Evolutionary conservation across 2,329 filamentous ascomycete species (phyloP).

Genomic region (Magnaporthiopsis rhizophila): DNA sequence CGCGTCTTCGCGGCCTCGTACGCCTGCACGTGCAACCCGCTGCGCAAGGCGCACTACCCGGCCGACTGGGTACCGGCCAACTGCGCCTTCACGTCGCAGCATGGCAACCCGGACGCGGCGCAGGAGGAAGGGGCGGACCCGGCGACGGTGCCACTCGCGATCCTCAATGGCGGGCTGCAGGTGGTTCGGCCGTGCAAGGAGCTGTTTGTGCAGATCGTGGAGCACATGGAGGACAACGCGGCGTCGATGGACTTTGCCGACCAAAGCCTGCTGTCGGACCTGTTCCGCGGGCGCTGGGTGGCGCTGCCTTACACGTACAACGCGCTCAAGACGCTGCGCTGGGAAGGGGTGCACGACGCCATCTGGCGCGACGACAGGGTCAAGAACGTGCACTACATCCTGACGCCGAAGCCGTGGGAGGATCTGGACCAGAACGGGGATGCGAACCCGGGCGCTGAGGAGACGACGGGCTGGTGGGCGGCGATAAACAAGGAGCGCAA

Average conservation of each 20-base stretch:
- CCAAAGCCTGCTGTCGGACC: slow-evolving; percentile 47
- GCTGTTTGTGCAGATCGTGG: slow-evolving; percentile 42
- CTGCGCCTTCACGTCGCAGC: slow-evolving; percentile 46
- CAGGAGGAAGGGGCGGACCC: slow-evolving; percentile 38
- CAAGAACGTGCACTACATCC: slow-evolving; percentile 55
- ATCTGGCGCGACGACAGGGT: slow-evolving; percentile 52
- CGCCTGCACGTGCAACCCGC: slow-evolving; percentile 80
- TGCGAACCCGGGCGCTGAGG: slow-evolving; percentile 32
- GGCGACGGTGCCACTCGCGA: slow-evolving; percentile 37
- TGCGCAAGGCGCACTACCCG: slow-evolving; percentile 72
- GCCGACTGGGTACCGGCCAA: slow-evolving; percentile 52
- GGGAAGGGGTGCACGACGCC: slow-evolving; percentile 38
- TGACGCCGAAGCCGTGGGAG: slow-evolving; percentile 53
- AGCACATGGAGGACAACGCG: slow-evolving; percentile 37
- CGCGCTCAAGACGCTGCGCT: slow-evolving; percentile 51
- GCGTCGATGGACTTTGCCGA: slow-evolving; percentile 49
- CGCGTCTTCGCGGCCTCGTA: slow-evolving; percentile 76
- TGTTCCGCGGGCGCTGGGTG: slow-evolving; percentile 49
- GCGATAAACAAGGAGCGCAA: slow-evolving; percentile 33
- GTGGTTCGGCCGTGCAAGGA: slow-evolving; percentile 44
- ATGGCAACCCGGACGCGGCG: slow-evolving; percentile 32
- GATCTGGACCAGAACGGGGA: slow-evolving; percentile 37
- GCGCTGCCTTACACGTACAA: slow-evolving; percentile 54
- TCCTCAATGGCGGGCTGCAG: slow-evolving; percentile 49
- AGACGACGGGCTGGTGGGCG: slow-evolving; percentile 50